Evolutionary conservation across 495 filamentous ascomycete species (phyloP).

Genomic region (Penicillium atrosanguineum): DNA sequence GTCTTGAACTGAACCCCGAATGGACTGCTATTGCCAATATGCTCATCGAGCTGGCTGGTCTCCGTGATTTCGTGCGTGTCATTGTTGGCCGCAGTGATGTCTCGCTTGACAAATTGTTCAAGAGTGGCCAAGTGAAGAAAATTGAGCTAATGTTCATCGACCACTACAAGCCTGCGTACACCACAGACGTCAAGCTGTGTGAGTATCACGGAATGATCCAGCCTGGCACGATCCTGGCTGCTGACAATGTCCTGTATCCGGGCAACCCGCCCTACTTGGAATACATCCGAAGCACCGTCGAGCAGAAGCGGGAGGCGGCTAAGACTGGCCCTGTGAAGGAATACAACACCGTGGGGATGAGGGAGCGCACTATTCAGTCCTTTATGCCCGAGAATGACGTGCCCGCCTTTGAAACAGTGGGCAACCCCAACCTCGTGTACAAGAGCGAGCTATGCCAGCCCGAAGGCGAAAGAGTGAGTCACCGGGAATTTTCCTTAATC

Average conservation of each 20-base stretch:
- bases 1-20: conserved; percentile 64
- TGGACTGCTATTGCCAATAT: conserved; percentile 62
- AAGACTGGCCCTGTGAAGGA: conserved; percentile 29
- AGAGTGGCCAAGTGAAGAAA: conserved; percentile 48
- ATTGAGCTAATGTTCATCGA: conserved; percentile 74
- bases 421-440: conserved; percentile 71
- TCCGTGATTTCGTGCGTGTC: conserved; percentile 63
- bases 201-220: conserved; percentile 64
- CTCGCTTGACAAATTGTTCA: conserved; percentile 54
- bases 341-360: conserved; percentile 30
- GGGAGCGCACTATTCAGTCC: conserved; percentile 24
- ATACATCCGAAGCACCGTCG: conserved; percentile 37
- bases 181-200: conserved; percentile 66
- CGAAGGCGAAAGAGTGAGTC: conserved; percentile 39
- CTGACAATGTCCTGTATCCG: conserved; percentile 72
- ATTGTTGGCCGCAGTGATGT: conserved; percentile 62
- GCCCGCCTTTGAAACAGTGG: conserved; percentile 46
- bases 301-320: conserved; percentile 33
- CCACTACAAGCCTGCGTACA: conserved; percentile 71
- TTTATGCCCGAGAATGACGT: conserved; percentile 37
- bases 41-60: conserved; percentile 65
- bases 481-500: not conserved
- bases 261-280: conserved; percentile 72
- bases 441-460: conserved; percentile 63
- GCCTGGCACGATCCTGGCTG: conserved; percentile 59